These are phyloP conservation scores for Haematococcus sp. DNA, from an alignment of 139 green algal species.

Conservation along the genomic window DNA sequence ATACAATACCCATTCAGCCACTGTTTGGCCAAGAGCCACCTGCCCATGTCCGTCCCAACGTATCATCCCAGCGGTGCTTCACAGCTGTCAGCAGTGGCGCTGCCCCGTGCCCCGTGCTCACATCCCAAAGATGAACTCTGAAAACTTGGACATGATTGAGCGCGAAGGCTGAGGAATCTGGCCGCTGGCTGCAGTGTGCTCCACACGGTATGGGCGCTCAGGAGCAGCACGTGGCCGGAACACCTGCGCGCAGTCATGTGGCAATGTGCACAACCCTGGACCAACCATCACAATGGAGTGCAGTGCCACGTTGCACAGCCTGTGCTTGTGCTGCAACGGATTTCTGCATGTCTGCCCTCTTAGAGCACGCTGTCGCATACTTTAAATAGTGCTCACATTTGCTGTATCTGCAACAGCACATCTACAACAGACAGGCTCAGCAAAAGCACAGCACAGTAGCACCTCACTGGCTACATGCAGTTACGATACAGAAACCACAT, in stretches of 20 bases:
- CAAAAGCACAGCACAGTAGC: neutral
- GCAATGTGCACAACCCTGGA: neutral
- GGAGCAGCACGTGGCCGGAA: constrained; percentile 10
- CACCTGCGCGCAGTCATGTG: neutral
- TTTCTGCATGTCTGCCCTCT: no score
- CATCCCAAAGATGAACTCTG: constrained; percentile 42
- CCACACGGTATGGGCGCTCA: constrained; percentile 48
- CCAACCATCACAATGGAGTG: neutral
- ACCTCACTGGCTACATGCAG: neutral
- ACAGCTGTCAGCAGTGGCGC: no score
- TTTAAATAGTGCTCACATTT: no score
- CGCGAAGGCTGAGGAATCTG: constrained; percentile 39
- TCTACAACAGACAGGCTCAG: neutral
- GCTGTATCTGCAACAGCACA: constrained; percentile 4
- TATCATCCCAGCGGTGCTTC: no score
- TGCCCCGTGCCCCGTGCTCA: no score
- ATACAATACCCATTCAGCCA: no score
- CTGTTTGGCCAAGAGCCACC: no score
- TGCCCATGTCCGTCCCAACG: no score
- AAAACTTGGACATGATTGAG: constrained; percentile 35
- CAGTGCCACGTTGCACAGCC: neutral
- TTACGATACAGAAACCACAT: no score
- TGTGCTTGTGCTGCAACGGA: no score
- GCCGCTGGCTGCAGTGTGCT: constrained; percentile 13
- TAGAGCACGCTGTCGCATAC: no score